Base-by-base conservation (phyloP, 2,329 filamentous ascomycete genomes). In the Fusarium tjaetaba region DNA sequence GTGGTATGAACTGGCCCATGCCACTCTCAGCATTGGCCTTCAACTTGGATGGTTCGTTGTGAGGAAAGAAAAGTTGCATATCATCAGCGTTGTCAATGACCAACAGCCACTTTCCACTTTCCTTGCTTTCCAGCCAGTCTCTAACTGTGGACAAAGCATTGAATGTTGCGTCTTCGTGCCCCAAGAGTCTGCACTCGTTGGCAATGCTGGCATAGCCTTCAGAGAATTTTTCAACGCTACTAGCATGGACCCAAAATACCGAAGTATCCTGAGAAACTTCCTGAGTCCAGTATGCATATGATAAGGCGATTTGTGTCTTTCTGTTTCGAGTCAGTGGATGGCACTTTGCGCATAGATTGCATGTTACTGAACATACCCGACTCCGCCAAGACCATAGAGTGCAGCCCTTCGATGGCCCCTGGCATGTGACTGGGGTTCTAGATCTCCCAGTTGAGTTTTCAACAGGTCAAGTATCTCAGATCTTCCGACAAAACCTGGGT, bases 191-290 rank as follows among this genome's bases (percentile, higher is more conserved):
- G 39, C 79, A 75, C 4, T 65, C 24, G 18, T 79, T 64, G 2
- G 81, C 81, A n/a, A 84, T 83, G 0, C 45, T 65, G 24, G n/a
- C 32, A 34, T 81, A 83, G 0, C 75, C 74, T 49, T 84, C 73
- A 15, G 79, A 73, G n/a, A 83, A 77, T 1, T 81, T 77, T 4
- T 77, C 78, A 1, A 57, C 38, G 6, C 71, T 82, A 7, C 68
- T 75, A 1, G 80, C 81, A 64, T 82, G 78, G 2, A 83, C 69
- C 81, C 81, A 83, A 51, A 83, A 83, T 2, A 81, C 69, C 22
- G 79, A 82, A 0, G 32, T 53, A 10, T 71, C 39, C 0, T 70
- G 59, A 8, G 20, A 46, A 10, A 43, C 11, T 0, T 71, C 64
- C 1, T 61, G 70, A 3, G 64, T 0, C 73, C 75, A 76, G 7